Base-by-base conservation (phyloP, 345 rosid species). In the Cardiospermum halicacabum region DNA sequence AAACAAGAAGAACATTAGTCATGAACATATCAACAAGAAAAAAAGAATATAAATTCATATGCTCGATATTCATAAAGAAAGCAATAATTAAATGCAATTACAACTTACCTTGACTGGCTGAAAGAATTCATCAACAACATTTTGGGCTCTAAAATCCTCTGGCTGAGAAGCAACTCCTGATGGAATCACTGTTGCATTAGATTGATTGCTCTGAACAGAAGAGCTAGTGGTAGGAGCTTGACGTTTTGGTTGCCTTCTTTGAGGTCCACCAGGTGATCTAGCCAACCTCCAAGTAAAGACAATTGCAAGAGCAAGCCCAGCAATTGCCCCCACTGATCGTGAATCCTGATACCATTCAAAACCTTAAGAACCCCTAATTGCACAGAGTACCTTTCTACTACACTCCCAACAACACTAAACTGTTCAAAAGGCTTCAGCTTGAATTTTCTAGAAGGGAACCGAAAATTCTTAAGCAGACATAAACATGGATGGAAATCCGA, bases 241-340 rank as follows among this genome's bases (percentile, higher is more conserved):
- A 4, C 91, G 81, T 78, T 95, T 89, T 0, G 91, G 96, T 56
- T 66, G 89, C 77, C 96, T 86, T 79, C 90, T 83, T 59, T 73
- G 89, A 66, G 79, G 78, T 53, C 73, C 84, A 43, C 74, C 59
- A n/a, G 96, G 86, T 30, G 96, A 73, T 75, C 99, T 85, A 53
- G 86, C 62, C 53, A 89, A 74, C 65, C 90, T 85, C 91, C 91
- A 95, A 3, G 91, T 83, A 65, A 91, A 91, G 34, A 87, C 85
- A 58, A 95, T 76, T 3, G 97, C 97, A 42, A 95, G 84, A 55
- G 99, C 96, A 72, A 95, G 84, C 34, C 99, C 97, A 9, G 93
- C 99, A 59, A 91, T 80, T 18, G 99, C 97, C 59, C 97, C 97
- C 62, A 86, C 82, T 10, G 99, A 91, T 58, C 90, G 71, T 26